These are phyloP conservation scores for Ophiostoma sp. DNA, from an alignment of 2,329 filamentous ascomycete species.

Conservation along the genomic window DNA sequence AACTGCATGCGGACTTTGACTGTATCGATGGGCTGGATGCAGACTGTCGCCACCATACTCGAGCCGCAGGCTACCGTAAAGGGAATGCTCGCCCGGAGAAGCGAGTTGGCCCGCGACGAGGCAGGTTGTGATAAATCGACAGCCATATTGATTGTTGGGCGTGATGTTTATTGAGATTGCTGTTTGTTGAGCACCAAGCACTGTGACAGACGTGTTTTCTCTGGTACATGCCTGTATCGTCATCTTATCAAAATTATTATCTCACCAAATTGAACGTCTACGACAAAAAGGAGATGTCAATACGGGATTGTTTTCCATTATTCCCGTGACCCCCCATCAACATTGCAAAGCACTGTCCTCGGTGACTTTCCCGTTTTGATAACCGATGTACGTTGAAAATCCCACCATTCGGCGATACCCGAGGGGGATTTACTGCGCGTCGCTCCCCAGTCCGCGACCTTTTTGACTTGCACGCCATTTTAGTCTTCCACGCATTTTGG, in stretches of 20 bases:
- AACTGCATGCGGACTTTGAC: conserved; percentile 96
- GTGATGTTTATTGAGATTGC: neutral
- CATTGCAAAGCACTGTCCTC: neutral
- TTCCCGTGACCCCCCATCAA: neutral
- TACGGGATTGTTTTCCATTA: neutral
- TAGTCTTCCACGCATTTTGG: neutral
- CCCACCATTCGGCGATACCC: neutral
- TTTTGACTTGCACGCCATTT: neutral
- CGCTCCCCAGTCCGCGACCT: neutral
- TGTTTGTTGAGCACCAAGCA: neutral
- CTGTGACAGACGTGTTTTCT: neutral
- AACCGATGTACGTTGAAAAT: too few relatives aligned
- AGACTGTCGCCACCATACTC: conserved; percentile 88
- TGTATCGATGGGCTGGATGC: conserved; percentile 97
- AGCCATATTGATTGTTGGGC: neutral
- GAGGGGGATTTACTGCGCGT: neutral
- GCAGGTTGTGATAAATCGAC: conserved; percentile 27
- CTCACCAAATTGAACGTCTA: too few relatives aligned
- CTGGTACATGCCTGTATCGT: neutral
- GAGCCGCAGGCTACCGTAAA: conserved; percentile 89
- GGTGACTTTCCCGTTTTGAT: neutral
- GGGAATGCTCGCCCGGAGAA: conserved; percentile 69
- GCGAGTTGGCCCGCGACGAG: conserved; percentile 44
- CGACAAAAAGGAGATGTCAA: too few relatives aligned
- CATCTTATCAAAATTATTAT: neutral